Evolutionary conservation across 129 eudicot species (phyloP).

Genomic region (Helianthus tuberosus): DNA sequence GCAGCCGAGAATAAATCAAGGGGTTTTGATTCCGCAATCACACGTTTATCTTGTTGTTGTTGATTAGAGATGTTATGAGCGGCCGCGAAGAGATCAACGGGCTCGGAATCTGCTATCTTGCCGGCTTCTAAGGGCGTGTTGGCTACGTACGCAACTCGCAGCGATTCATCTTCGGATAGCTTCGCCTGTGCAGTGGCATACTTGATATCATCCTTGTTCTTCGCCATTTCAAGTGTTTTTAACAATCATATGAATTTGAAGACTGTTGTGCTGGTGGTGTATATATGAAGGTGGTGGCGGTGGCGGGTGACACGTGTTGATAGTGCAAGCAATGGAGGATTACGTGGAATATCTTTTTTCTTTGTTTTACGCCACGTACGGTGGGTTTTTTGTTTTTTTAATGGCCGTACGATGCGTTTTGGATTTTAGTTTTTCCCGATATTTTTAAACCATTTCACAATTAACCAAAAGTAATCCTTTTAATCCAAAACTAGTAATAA

Average conservation of each 20-base stretch:
- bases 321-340: neutral
- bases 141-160: constrained; percentile 43
- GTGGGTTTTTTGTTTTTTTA: neutral
- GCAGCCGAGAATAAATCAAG: constrained; percentile 44
- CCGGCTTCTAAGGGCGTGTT: constrained; percentile 61
- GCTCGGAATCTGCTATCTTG: constrained; percentile 52
- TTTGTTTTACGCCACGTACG: neutral
- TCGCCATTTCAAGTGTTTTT: constrained; percentile 25
- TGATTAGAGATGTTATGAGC: constrained; percentile 41
- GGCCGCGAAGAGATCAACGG: constrained; percentile 53
- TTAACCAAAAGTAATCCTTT: too few species aligned
- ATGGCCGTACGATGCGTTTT: too few species aligned
- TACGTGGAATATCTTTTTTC: neutral
- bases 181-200: constrained; percentile 50
- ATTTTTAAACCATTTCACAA: too few species aligned
- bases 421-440: too few species aligned
- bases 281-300: neutral
- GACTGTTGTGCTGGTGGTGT: neutral
- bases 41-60: constrained; percentile 26
- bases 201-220: constrained; percentile 53
- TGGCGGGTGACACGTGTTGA: neutral
- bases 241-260: neutral
- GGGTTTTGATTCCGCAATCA: constrained; percentile 41
- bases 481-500: too few species aligned
- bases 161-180: constrained; percentile 45